Evolutionary conservation across 1,284 basidiomycete species (phyloP).

Genomic region (Cryptococcus sp.): DNA sequence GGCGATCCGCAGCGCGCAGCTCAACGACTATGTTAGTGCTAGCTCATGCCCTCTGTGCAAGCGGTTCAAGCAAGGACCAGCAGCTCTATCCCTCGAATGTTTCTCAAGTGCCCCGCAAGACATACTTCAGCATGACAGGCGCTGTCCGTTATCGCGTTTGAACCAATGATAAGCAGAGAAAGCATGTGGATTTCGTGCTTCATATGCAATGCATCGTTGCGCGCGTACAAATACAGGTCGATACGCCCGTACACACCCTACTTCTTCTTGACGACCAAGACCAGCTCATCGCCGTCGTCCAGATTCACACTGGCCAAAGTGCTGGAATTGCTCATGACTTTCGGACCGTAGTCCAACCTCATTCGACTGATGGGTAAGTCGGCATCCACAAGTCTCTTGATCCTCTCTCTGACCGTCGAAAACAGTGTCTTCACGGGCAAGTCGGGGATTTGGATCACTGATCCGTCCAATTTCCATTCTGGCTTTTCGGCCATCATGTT

Average conservation of each 20-base stretch:
- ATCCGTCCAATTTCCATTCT: constrained; percentile 88
- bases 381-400: constrained; percentile 72
- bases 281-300: constrained; percentile 80
- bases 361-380: constrained; percentile 74
- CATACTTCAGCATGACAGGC: too few relatives aligned
- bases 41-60: too few relatives aligned
- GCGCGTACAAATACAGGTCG: too few relatives aligned
- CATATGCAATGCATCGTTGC: too few relatives aligned
- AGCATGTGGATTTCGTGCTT: too few relatives aligned
- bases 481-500: constrained; percentile 68
- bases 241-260: constrained; percentile 14
- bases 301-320: constrained; percentile 84
- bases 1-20: too few relatives aligned
- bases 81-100: too few relatives aligned
- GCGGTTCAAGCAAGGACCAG: too few relatives aligned
- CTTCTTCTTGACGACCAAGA: constrained; percentile 71
- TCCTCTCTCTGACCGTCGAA: constrained; percentile 81
- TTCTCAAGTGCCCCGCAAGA: too few relatives aligned
- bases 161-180: too few relatives aligned
- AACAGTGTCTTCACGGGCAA: constrained; percentile 78
- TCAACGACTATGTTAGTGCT: too few relatives aligned
- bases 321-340: constrained; percentile 80
- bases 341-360: constrained; percentile 71
- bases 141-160: too few relatives aligned
- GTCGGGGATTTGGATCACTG: constrained; percentile 71